Base-by-base conservation (phyloP, 176 grass and related monocot species). In the Cenchrus purpureus region DNA sequence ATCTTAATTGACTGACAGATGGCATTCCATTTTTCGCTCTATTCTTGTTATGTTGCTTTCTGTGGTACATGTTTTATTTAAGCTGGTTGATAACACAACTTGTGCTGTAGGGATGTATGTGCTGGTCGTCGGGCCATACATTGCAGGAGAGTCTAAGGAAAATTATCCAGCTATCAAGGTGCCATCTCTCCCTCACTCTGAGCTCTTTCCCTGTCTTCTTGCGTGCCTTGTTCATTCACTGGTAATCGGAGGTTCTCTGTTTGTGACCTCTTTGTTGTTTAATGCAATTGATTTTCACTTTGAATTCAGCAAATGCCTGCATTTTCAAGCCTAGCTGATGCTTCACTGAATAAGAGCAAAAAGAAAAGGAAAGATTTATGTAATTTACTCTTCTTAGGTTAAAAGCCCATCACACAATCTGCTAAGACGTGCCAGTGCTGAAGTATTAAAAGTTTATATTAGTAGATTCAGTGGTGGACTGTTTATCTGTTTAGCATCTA, bases 21-120 rank as follows among this genome's bases (percentile, higher is more conserved):
- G 40, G 48, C 19, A 62, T 2, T 25, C 31, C 31, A 13, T 58
- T 67, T 71, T 13, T 8, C 69, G 40, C 66, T 19, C 1, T 71
- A 28, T 43, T 25, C 51, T 37, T 52, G 10, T 32, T 11, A 12
- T 19, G 17, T 78, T 78, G 28, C 17, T 54, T 73, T 50, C 56
- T 65, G 40, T 11, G 19, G 48, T 55, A 42, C n/a, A 32, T 77
- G 12, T 59, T 82, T 65, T 83, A 46, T 49, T 80, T 57, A 61
- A 2, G 51, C 80, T 69, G 12, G 5, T 13, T 83, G 75, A 76
- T 80, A 61, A 9, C 17, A 8, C 34, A 15, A 62, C 78, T 91
- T 84, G 16, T 68, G 49, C 5, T 87, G 70, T 45, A 98, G 93
- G 95, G 50, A 92, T 92, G 91, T 98, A 92, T 81, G 89, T 98